Evolutionary conservation across 805 yeast genomes (phyloP), one percentile per base, ranked within the genome.

Genomic region (Dipodascopsis uninucleata): DNA sequence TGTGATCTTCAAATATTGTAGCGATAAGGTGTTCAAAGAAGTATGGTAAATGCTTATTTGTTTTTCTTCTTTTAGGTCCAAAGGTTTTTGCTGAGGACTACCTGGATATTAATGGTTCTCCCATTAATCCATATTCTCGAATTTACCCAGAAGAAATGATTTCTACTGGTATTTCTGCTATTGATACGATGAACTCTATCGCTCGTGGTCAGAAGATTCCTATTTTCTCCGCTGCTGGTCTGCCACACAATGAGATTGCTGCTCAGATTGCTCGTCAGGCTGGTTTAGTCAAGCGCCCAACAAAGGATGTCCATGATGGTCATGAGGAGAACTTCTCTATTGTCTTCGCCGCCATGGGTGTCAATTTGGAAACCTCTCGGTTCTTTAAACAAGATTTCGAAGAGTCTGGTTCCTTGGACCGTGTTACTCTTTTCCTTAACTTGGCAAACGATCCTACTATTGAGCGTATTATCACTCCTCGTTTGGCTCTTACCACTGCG

Each of bases 131-230:
- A 43, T 93, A 71, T 67, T 95, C 97, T 34, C 89, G 99, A 72
- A 93, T 93, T 59, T 94, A 94, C 67, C 99, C 99, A 24, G 98
- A 93, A 75, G 99, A 93, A 74, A 93, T 93, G 99, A 93, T 93
- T 61, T 88, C 97, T 41, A 94, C 99, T 16, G 99, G 99, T 78
- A 77, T 93, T 55, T 89, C 97, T 38, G 96, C 98, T 39, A 93
- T 93, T 64, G 99, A 93, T 69, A 89, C 97, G 46, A 93, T 93
- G 98, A 94, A 93, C 72, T 90, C 98, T 34, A 93, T 93, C 76
- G 99, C 99, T 49, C 86, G 99, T 78, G 99, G 99, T 58, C 99
- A 93, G 74, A 93, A 93, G 74, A 93, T 93, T 67, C 99, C 99
- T 43, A 94, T 93, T 68, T 93, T 93, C 74, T 87, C 97, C 43